Evolutionary conservation across 768 basidiomycete genomes (phyloP).

Genomic region (Suillus weaverae): DNA sequence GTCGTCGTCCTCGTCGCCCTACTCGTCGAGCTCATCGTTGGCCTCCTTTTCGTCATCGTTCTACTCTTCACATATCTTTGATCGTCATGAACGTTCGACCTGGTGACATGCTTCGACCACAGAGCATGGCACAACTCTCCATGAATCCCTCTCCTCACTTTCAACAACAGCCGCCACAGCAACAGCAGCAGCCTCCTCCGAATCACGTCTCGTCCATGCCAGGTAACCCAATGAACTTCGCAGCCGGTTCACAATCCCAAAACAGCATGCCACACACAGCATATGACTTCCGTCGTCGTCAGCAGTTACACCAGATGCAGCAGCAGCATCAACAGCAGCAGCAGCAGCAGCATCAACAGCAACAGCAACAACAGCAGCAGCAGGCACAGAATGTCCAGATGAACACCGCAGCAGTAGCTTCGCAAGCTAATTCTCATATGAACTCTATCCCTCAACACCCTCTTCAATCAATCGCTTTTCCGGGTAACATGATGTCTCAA

Average conservation of each 20-base stretch:
- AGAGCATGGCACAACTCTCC: conserved; percentile 41
- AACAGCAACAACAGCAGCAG: conserved; percentile 37
- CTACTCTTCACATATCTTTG: conserved; percentile 12
- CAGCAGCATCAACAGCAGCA: conserved; percentile 37
- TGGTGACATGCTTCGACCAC: conserved; percentile 46
- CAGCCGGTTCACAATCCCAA: conserved; percentile 24
- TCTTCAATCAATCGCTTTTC: conserved; percentile 44
- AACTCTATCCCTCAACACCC: conserved; percentile 34
- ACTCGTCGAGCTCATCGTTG: neutral
- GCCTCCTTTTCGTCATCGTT: neutral
- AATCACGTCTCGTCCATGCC: conserved; percentile 40
- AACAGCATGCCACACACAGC: conserved; percentile 23
- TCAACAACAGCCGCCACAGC: conserved; percentile 38
- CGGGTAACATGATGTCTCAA: conserved; percentile 43
- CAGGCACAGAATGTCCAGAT: conserved; percentile 38
- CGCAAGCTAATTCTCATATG: conserved; percentile 28
- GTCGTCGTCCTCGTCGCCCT: neutral
- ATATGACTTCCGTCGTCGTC: conserved; percentile 2
- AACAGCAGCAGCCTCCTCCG: conserved; percentile 30
- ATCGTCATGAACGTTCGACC: conserved; percentile 50
- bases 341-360: conserved; percentile 34
- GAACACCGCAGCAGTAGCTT: conserved; percentile 28
- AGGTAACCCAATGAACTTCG: conserved; percentile 39
- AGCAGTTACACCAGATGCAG: conserved; percentile 26
- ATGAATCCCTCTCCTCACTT: conserved; percentile 33